Conservation (phyloP, 768 basidiomycete species). For the Boletus rubroflammeus region DNA sequence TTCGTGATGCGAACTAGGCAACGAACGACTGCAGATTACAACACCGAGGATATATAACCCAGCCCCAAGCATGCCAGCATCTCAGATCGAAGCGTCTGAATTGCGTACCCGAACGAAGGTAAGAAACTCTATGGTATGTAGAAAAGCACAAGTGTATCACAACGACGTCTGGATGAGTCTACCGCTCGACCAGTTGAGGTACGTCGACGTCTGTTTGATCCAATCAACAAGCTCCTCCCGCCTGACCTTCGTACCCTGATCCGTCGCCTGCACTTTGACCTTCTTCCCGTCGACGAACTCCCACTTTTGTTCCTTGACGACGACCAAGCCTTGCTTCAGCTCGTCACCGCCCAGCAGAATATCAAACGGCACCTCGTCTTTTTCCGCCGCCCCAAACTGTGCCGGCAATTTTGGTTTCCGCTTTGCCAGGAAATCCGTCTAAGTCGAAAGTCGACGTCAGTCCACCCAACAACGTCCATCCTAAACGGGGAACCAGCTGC, state of each 20-base stretch:
- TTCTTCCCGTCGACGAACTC: constrained; percentile 71
- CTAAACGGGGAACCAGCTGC: not conserved
- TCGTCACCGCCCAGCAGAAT: constrained; percentile 90
- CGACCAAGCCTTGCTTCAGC: constrained; percentile 76
- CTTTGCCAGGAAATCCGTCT: constrained; percentile 94
- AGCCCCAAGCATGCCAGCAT: too few relatives aligned
- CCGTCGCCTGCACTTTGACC: constrained; percentile 52
- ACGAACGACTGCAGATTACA: too few relatives aligned
- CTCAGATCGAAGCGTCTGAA: not conserved
- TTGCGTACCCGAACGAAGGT: not conserved
- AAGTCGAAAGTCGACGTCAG: constrained; percentile 1
- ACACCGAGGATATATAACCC: too few relatives aligned
- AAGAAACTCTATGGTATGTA: constrained; percentile 3
- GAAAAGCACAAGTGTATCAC: not conserved
- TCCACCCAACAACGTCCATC: not conserved
- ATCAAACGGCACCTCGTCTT: constrained; percentile 89
- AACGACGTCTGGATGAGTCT: constrained; percentile 21
- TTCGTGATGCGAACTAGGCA: too few relatives aligned
- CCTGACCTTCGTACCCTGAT: constrained; percentile 64
- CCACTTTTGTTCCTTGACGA: constrained; percentile 91
- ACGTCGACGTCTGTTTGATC: constrained; percentile 45
- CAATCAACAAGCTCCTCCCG: constrained; percentile 60
- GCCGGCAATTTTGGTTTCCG: constrained; percentile 82
- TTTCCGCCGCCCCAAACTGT: constrained; percentile 89
- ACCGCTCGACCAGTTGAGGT: constrained; percentile 31